These are phyloP conservation scores for Mycena metata DNA, from an alignment of 768 basidiomycete genomes.

Conservation along the genomic window DNA sequence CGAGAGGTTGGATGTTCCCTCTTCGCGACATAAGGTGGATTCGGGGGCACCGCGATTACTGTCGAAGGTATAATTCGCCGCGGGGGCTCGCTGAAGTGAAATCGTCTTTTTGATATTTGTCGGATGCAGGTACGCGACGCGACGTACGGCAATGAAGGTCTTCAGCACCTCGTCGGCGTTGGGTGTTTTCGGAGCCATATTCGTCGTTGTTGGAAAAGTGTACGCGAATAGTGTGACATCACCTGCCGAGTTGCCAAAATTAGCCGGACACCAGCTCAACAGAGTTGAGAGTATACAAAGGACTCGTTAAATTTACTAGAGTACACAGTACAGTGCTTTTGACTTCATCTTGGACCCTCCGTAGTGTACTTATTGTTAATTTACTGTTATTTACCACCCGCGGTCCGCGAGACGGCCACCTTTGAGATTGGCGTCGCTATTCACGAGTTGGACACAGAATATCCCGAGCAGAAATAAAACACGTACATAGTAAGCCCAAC, in stretches of 20 bases:
- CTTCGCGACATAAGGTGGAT: slow-evolving; percentile 71
- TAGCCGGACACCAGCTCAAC: no score
- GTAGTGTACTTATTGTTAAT: slow-evolving; percentile 2
- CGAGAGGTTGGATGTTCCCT: slow-evolving; percentile 48
- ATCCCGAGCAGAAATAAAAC: background rate
- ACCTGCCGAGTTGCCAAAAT: background rate
- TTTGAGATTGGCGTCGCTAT: slow-evolving; percentile 74
- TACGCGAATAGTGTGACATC: slow-evolving; percentile 3
- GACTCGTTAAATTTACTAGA: no score
- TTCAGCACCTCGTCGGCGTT: slow-evolving; percentile 34
- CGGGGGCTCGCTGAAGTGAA: slow-evolving; percentile 59
- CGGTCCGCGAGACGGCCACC: slow-evolving; percentile 79
- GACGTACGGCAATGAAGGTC: slow-evolving; percentile 48
- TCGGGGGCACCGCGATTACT: slow-evolving; percentile 68
- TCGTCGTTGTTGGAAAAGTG: no score
- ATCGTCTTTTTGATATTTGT: background rate
- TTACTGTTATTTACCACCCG: slow-evolving; percentile 66
- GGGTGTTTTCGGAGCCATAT: slow-evolving; percentile 27
- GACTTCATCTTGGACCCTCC: background rate
- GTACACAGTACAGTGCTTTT: slow-evolving; percentile 11
- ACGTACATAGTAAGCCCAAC: slow-evolving; percentile 90
- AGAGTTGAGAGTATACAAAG: background rate
- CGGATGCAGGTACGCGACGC: background rate
- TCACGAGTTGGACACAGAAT: background rate
- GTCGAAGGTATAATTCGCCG: slow-evolving; percentile 72